Conservation (phyloP, 352 stramenopile species). For the Phytophthora citrophthora region DNA sequence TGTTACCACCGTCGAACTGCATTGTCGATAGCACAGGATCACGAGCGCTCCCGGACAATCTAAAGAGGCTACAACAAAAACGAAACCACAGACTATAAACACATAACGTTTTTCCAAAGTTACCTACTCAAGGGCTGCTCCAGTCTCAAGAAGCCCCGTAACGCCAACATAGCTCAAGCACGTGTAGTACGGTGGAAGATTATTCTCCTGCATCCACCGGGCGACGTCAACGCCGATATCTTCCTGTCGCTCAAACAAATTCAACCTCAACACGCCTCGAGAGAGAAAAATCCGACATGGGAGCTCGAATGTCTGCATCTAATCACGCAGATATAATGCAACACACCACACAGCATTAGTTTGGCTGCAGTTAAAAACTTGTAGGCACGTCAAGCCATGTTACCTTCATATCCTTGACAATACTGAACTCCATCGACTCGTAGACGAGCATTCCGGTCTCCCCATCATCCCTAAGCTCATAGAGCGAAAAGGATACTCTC, state of each 20-base stretch:
- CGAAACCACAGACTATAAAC: slow-evolving; percentile 31
- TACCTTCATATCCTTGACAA: slow-evolving; percentile 70
- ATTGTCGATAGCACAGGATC: slow-evolving; percentile 16
- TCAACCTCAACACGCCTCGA: slow-evolving; percentile 58
- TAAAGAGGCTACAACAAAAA: slow-evolving; percentile 12
- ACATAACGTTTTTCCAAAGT: slow-evolving; percentile 15
- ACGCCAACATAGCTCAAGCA: slow-evolving; percentile 79
- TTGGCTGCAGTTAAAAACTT: background rate
- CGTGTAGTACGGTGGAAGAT: slow-evolving; percentile 71
- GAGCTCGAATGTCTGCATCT: slow-evolving; percentile 68
- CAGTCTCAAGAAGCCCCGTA: slow-evolving; percentile 36
- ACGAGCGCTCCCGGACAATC: slow-evolving; percentile 5
- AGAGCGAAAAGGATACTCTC: slow-evolving; percentile 66
- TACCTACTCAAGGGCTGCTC: slow-evolving; percentile 4
- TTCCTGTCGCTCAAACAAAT: slow-evolving; percentile 65
- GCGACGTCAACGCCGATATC: slow-evolving; percentile 57
- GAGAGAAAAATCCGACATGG: slow-evolving; percentile 53
- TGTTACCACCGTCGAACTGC: slow-evolving; percentile 39
- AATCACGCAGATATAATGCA: background rate
- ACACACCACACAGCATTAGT: background rate
- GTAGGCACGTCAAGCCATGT: background rate
- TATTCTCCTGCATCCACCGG: slow-evolving; percentile 55
- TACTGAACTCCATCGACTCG: slow-evolving; percentile 57
- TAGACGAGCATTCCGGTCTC: slow-evolving; percentile 40
- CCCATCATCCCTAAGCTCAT: slow-evolving; percentile 38